Percentiles rank a stretch among this genome's conserved stretches.
Evolutionary conservation across 2,329 filamentous ascomycete species (phyloP).

Genomic region (Fusarium sp.): DNA sequence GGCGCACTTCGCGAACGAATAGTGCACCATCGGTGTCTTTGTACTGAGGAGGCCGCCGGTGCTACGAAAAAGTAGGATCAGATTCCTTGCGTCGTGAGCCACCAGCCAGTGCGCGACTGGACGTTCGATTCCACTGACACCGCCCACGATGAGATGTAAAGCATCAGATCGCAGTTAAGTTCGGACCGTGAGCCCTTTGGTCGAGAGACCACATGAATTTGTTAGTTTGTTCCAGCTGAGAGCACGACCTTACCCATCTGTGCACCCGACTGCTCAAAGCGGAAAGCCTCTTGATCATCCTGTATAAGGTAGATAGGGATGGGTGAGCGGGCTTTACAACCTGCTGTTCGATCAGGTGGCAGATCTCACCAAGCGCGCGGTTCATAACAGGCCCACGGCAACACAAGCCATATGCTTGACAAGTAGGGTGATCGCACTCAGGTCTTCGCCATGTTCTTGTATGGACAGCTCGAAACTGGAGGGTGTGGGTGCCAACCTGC

Average conservation of each 20-base stretch:
- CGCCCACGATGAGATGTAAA: neutral
- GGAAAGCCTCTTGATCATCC: neutral
- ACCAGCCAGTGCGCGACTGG: neutral
- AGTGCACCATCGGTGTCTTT: no score
- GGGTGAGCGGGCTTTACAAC: neutral
- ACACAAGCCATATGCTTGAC: slow-evolving; percentile 29
- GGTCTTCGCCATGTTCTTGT: slow-evolving; percentile 45
- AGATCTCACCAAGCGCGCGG: neutral
- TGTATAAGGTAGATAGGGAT: neutral
- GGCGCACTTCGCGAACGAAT: no score
- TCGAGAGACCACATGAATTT: neutral
- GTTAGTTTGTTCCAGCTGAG: neutral
- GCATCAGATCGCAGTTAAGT: neutral
- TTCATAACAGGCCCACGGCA: neutral
- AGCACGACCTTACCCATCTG: neutral
- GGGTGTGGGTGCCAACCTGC: slow-evolving; percentile 47
- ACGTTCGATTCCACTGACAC: neutral
- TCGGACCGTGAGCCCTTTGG: no score
- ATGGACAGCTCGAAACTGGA: slow-evolving; percentile 47
- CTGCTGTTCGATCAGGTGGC: neutral
- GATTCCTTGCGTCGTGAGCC: neutral
- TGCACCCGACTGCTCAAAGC: neutral
- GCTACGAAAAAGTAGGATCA: neutral
- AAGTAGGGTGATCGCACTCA: slow-evolving; percentile 40
- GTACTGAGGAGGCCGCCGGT: neutral